Percentiles rank a stretch among this genome's conserved stretches.
These are phyloP conservation scores for Trichoderma sp. DNA, from an alignment of 2,329 filamentous ascomycete species.

Conservation along the genomic window DNA sequence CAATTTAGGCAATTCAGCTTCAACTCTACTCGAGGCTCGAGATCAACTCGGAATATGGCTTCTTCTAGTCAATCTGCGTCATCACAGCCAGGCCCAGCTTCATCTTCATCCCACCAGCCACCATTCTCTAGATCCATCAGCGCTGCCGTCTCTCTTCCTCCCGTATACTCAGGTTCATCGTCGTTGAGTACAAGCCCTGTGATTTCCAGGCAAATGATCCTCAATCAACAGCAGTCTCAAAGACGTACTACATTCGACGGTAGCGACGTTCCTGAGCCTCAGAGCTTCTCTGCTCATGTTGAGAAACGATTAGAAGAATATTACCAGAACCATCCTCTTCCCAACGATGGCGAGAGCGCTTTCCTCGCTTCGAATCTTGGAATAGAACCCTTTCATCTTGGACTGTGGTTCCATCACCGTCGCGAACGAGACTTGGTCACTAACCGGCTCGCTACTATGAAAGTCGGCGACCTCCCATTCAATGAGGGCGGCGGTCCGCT, in stretches of 20 bases:
- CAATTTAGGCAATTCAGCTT: slow-evolving; percentile 8
- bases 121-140: slow-evolving; percentile 33
- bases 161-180: slow-evolving; percentile 32
- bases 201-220: slow-evolving; percentile 48
- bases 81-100: slow-evolving; percentile 29
- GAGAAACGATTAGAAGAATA: slow-evolving; percentile 58
- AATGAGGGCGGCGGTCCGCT: slow-evolving; percentile 42
- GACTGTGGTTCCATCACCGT: slow-evolving; percentile 61
- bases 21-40: not conserved
- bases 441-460: slow-evolving; percentile 51
- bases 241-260: slow-evolving; percentile 46
- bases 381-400: slow-evolving; percentile 55
- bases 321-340: slow-evolving; percentile 52
- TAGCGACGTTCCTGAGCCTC: slow-evolving; percentile 47
- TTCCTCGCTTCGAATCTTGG: slow-evolving; percentile 60
- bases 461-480: slow-evolving; percentile 43
- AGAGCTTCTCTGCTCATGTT: slow-evolving; percentile 53
- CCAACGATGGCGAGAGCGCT: slow-evolving; percentile 55
- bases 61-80: slow-evolving; percentile 33
- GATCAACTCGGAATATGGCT: slow-evolving; percentile 25
- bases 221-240: slow-evolving; percentile 51
- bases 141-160: slow-evolving; percentile 35
- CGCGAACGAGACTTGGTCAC: slow-evolving; percentile 53
- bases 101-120: slow-evolving; percentile 31
- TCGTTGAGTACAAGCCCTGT: slow-evolving; percentile 33